phyloP scores from a whole-genome alignment of 768 basidiomycete genomes.

The Hemileccinum impolitum region DNA sequence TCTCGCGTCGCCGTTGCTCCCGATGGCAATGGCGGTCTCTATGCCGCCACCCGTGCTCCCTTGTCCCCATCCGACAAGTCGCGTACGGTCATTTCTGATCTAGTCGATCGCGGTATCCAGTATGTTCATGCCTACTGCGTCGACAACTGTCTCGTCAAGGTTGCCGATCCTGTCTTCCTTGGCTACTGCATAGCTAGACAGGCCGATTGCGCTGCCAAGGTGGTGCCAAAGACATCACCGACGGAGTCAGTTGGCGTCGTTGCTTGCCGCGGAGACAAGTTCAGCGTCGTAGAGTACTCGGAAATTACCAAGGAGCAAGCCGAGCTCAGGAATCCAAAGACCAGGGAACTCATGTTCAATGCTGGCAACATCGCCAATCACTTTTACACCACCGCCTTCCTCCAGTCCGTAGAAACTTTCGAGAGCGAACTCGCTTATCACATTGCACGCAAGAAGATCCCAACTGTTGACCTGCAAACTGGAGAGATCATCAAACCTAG shows the following conservation, averaged over 20 bases:
- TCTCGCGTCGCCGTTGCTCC: conserved; percentile 91
- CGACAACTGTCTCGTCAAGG: conserved; percentile 97
- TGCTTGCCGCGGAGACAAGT: conserved; percentile 78
- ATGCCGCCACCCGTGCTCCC: conserved; percentile 85
- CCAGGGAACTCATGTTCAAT: conserved; percentile 82
- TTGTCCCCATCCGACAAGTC: conserved; percentile 56
- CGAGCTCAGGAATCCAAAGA: conserved; percentile 62
- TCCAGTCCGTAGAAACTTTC: conserved; percentile 73
- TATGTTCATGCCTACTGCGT: conserved; percentile 97
- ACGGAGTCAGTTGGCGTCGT: conserved; percentile 95
- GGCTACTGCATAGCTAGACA: conserved; percentile 89
- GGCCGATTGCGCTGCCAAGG: conserved; percentile 92
- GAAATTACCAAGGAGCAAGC: conserved; percentile 90
- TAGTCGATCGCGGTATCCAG: conserved; percentile 67
- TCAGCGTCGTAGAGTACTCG: conserved; percentile 94
- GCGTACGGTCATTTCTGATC: conserved; percentile 79
- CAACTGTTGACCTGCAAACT: conserved; percentile 66
- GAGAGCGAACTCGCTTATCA: conserved; percentile 93
- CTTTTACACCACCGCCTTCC: conserved; percentile 89
- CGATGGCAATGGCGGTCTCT: conserved; percentile 96
- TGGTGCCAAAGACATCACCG: conserved; percentile 84
- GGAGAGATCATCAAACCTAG: conserved; percentile 74
- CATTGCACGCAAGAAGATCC: conserved; percentile 97
- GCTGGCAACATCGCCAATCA: conserved; percentile 98
- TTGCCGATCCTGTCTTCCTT: conserved; percentile 96